Base-by-base conservation (phyloP, 306 rosid species). In the Erythrophleum fordii region DNA sequence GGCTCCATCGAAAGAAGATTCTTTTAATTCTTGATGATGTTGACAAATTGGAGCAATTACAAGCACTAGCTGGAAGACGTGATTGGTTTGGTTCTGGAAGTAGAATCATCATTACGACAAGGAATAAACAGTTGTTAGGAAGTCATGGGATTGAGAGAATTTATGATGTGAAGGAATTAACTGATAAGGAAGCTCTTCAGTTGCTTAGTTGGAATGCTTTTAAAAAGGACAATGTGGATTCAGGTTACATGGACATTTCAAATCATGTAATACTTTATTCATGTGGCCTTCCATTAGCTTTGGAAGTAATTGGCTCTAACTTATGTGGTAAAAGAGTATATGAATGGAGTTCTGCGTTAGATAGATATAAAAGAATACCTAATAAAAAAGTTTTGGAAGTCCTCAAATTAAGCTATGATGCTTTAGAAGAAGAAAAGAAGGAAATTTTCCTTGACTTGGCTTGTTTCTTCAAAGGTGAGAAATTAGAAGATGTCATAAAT, bases 31-130 rank as follows among this genome's bases (percentile, higher is more conserved):
- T 75, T 42, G 79, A 75, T 4, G 59, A 59, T 41, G 79, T 75
- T 14, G 79, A 59, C 16, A 44, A 60, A 41, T 0, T 39, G 16
- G 58, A 59, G 2, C 70, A 59, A 18, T 56, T 75, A 45, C 69
- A 5, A 4, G 37, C 42, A 2, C 22, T 75, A 0, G 79, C 17
- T 39, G 71, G 71, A 52, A 34, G 16, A 0, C 1, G 0, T 34
- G 68, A 74, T 37, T 74, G 78, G 78, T 74, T 74, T 58, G 78
- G 68, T 11, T n/a, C 18, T 31, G 51, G 51, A 2, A 73, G 67
- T 5, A 73, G 34, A 58, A n/a, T 73, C 20, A 55, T 73, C 2
- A 73, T 73, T 9, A 73, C 67, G 5, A 73, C 67, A 1, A 34
- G 78, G 35, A 46, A 53, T 25, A 73, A 58, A 20, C 34, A 29